phyloP scores from a whole-genome alignment of 2,329 filamentous ascomycete species.

The Exophiala mesophila region DNA sequence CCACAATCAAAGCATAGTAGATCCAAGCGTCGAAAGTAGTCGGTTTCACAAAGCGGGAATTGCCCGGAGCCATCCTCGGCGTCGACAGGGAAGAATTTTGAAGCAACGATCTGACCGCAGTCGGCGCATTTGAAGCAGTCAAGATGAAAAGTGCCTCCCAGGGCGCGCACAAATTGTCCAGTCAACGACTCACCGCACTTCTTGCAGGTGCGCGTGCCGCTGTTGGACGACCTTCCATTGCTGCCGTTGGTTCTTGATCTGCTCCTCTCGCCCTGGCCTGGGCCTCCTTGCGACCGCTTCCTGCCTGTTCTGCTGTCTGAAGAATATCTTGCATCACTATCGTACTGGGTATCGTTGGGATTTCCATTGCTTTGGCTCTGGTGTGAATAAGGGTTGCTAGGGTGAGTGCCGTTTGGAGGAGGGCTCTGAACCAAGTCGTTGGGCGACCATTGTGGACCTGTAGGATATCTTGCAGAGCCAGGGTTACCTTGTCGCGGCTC shows the following conservation, averaged over 20 bases:
- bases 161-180: slow-evolving; percentile 89
- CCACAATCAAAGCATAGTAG: slow-evolving; percentile 89
- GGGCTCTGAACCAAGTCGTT: slow-evolving; percentile 13
- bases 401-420: slow-evolving; percentile 14
- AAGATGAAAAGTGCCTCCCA: slow-evolving; percentile 90
- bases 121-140: slow-evolving; percentile 98
- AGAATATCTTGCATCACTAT: slow-evolving; percentile 24
- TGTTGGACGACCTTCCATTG: slow-evolving; percentile 24
- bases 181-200: slow-evolving; percentile 86
- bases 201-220: slow-evolving; percentile 58
- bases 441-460: slow-evolving; percentile 17
- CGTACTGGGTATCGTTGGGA: slow-evolving; percentile 19
- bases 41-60: slow-evolving; percentile 94
- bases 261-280: slow-evolving; percentile 27
- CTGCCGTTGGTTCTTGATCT: slow-evolving; percentile 32
- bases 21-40: slow-evolving; percentile 91
- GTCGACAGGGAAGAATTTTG: slow-evolving; percentile 97
- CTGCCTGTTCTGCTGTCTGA: slow-evolving; percentile 26
- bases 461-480: slow-evolving; percentile 22
- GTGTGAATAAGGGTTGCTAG: slow-evolving; percentile 6
- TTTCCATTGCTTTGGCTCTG: slow-evolving; percentile 18
- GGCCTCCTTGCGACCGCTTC: slow-evolving; percentile 24
- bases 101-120: slow-evolving; percentile 93
- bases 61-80: slow-evolving; percentile 77
- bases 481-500: slow-evolving; percentile 18